Evolutionary conservation across 495 filamentous ascomycete species (phyloP), one percentile per base, ranked within the genome.

Genomic region (Aspergillus heteromorphus): DNA sequence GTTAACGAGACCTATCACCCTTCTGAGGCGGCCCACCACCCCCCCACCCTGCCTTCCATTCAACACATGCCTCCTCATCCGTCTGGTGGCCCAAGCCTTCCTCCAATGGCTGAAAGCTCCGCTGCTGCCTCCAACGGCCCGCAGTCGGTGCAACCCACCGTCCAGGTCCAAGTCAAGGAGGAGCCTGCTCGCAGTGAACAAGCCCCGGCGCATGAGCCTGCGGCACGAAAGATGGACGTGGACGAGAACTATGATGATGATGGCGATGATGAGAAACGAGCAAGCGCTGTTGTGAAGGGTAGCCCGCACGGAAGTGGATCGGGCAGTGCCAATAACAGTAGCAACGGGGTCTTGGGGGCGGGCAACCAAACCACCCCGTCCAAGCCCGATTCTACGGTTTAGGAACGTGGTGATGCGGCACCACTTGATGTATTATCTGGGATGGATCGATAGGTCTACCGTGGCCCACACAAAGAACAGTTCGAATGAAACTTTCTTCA

Each of bases 171-270:
- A 50, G 67, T 75, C 48, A 75, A 76, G 59, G 73, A 77, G 54
- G 77, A 76, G 40, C 62, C 73, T 54, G 56, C 65, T 36, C 75
- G 77, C 25, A 73, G 78, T n/a, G 83, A 86, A 59, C 74, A 77
- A 18, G 74, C 74, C 45, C 73, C 81, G n/a, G 69, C 77, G 19
- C 81, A 83, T 42, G 93, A 98, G 72, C 81, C 91, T 11, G 89
- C 93, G 6, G 87, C 88, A 30, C 82, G 93, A 8, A 93, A 96
- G 68, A 95, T 98, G 85, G 93, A 97, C 19, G 87, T 97, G 40
- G 93, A 98, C 65, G 92, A 98, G 68, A 85, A 96, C 56, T 96
- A 98, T 60, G 92, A 96, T 68, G 91, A 95, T 59, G 90, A 89
- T 25, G 83, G 72, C 14, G 87, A 87, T 50, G 92, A 95, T 57